Evolutionary conservation across 208 protist species (phyloP).

Genomic region (Leptomonas seymouri): DNA sequence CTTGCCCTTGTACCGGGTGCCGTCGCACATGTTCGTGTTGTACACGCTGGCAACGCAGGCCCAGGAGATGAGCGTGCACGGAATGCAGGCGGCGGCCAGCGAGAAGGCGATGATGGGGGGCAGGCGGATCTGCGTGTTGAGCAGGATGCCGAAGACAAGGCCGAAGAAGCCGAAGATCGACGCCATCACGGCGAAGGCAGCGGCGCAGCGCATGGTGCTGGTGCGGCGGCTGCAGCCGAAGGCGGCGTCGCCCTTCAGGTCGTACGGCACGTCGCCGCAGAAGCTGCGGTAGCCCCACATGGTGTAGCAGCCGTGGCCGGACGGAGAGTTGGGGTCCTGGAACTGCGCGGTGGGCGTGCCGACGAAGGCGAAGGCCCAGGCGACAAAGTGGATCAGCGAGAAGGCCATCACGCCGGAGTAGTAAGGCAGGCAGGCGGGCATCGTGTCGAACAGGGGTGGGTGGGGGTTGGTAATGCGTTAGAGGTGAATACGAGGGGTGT

Average conservation of each 20-base stretch:
- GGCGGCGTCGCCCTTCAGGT: constrained; percentile 20
- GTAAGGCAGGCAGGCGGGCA: constrained; percentile 24
- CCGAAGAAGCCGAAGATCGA: constrained; percentile 36
- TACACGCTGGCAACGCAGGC: constrained; percentile 52
- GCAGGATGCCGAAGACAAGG: constrained; percentile 36
- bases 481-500: not conserved
- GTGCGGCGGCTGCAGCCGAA: constrained; percentile 30
- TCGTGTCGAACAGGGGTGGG: constrained; percentile 5
- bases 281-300: constrained; percentile 46
- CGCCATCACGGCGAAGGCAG: constrained; percentile 44
- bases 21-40: constrained; percentile 36
- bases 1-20: constrained; percentile 16
- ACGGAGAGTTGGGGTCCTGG: constrained; percentile 4
- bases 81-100: constrained; percentile 34
- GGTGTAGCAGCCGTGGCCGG: constrained; percentile 39
- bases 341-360: constrained; percentile 44
- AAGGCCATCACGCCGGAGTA: constrained; percentile 36
- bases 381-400: constrained; percentile 38
- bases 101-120: constrained; percentile 28
- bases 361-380: constrained; percentile 42
- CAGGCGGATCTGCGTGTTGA: constrained; percentile 29
- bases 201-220: constrained; percentile 42
- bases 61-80: constrained; percentile 48
- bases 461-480: no score
- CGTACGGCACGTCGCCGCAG: constrained; percentile 41